Conservation (phyloP, 2,329 filamentous ascomycete genomes). For the Plenodomus tracheiphilus region DNA sequence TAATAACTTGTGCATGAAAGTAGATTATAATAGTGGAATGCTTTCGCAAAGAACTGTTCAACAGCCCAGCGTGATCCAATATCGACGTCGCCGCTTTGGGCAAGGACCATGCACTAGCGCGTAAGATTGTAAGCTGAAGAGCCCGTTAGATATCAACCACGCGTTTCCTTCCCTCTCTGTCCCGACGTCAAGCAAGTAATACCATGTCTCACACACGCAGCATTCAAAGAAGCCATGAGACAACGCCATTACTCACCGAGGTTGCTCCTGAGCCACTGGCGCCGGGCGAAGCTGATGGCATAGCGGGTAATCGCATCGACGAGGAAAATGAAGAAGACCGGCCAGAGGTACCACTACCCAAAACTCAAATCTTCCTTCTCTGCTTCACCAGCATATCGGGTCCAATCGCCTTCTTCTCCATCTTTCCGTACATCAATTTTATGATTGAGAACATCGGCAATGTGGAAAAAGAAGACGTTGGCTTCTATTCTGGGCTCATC, state of each 20-base stretch:
- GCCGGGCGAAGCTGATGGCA: background rate
- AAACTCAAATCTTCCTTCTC: conserved; percentile 67
- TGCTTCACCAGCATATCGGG: conserved; percentile 75
- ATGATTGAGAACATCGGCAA: conserved; percentile 72
- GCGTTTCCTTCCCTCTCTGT: background rate
- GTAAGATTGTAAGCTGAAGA: background rate
- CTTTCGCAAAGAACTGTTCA: background rate
- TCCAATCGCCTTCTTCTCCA: conserved; percentile 80
- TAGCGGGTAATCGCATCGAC: conserved; percentile 6
- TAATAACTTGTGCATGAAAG: background rate
- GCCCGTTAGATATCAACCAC: background rate
- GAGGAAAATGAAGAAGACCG: conserved; percentile 17
- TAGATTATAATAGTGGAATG: background rate
- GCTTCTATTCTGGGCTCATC: conserved; percentile 79
- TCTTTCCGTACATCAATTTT: conserved; percentile 78
- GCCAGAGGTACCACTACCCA: conserved; percentile 32
- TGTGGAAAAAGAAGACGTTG: conserved; percentile 67
- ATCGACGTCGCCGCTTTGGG: background rate
- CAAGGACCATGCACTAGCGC: conserved; percentile 7
- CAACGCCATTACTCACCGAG: background rate
- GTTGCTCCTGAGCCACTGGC: background rate
- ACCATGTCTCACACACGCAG: background rate
- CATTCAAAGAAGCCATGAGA: background rate
- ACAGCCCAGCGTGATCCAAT: background rate
- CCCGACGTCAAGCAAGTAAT: background rate